These are phyloP conservation scores for Epichloe elymi DNA, from an alignment of 2,329 filamentous ascomycete species.

Conservation along the genomic window DNA sequence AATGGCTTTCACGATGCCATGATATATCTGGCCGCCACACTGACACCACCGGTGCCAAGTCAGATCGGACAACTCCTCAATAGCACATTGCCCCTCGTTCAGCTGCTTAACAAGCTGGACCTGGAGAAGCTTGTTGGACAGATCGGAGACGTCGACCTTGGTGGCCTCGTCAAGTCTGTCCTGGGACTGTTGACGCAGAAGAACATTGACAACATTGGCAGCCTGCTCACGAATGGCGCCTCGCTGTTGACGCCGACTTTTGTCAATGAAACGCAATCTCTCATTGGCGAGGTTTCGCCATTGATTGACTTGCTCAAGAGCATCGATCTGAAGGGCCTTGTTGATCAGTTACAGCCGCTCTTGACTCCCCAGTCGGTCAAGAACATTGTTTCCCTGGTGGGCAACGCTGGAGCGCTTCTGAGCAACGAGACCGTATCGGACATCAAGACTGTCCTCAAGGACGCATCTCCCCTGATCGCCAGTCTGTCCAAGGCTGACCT, in stretches of 20 bases:
- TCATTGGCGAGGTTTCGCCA: conserved; percentile 22
- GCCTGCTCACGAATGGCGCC: conserved; percentile 23
- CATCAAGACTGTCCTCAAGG: conserved; percentile 3
- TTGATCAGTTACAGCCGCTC: conserved; percentile 15
- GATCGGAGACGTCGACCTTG: conserved; percentile 19
- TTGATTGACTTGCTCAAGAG: conserved; percentile 16
- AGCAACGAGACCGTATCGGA: conserved; percentile 3
- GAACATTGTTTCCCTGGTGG: conserved; percentile 13
- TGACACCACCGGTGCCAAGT: conserved; percentile 24
- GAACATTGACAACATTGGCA: conserved; percentile 21
- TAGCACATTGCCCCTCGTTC: conserved; percentile 17
- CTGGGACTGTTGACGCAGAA: conserved; percentile 18
- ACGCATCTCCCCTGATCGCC: conserved; percentile 2
- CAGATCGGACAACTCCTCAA: conserved; percentile 16
- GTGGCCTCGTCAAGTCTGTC: conserved; percentile 16
- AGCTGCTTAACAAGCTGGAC: conserved; percentile 19
- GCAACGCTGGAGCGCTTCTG: conserved; percentile 1
- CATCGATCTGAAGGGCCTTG: conserved; percentile 21
- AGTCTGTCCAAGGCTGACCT: conserved; percentile 6
- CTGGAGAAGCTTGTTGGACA: conserved; percentile 20
- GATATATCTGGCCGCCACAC: conserved; percentile 23
- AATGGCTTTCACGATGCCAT: conserved; percentile 27
- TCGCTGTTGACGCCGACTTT: conserved; percentile 20
- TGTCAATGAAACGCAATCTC: conserved; percentile 20
- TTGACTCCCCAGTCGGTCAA: conserved; percentile 16